Conservation (phyloP, 805 yeast species). For the Brettanomyces sp. region DNA sequence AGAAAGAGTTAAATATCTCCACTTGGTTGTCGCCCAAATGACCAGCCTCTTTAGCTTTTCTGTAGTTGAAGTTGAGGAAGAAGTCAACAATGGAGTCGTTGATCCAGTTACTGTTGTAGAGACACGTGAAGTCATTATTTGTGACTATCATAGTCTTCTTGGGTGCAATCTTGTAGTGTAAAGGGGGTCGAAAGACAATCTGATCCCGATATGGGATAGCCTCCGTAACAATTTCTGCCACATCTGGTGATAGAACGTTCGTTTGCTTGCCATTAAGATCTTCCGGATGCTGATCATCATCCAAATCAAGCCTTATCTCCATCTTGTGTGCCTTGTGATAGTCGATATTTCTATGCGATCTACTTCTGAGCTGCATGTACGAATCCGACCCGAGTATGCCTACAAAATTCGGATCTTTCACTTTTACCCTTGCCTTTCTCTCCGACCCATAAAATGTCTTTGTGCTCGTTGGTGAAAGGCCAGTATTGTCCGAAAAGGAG, state of each 20-base stretch:
- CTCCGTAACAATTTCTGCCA: slow-evolving; percentile 19
- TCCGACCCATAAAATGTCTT: not conserved
- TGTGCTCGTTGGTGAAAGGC: too few relatives aligned
- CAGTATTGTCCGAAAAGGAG: too few relatives aligned
- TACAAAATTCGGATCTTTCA: not conserved
- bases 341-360: slow-evolving; percentile 4
- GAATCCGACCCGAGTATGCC: not conserved
- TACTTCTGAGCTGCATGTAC: not conserved
- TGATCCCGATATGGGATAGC: slow-evolving; percentile 22
- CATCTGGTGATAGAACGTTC: slow-evolving; percentile 23
- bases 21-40: slow-evolving; percentile 30
- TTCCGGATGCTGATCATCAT: slow-evolving; percentile 6
- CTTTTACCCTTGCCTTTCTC: not conserved
- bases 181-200: slow-evolving; percentile 22
- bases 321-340: not conserved
- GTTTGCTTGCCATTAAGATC: slow-evolving; percentile 29
- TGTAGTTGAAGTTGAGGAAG: slow-evolving; percentile 49
- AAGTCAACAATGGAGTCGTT: slow-evolving; percentile 87
- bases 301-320: not conserved
- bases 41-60: slow-evolving; percentile 25
- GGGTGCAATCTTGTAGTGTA: slow-evolving; percentile 45
- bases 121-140: slow-evolving; percentile 66
- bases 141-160: slow-evolving; percentile 47
- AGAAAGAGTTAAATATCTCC: slow-evolving; percentile 68
- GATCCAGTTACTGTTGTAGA: slow-evolving; percentile 76